phyloP scores from a whole-genome alignment of 768 basidiomycete species.

The Udeniomyces megalosporus region DNA sequence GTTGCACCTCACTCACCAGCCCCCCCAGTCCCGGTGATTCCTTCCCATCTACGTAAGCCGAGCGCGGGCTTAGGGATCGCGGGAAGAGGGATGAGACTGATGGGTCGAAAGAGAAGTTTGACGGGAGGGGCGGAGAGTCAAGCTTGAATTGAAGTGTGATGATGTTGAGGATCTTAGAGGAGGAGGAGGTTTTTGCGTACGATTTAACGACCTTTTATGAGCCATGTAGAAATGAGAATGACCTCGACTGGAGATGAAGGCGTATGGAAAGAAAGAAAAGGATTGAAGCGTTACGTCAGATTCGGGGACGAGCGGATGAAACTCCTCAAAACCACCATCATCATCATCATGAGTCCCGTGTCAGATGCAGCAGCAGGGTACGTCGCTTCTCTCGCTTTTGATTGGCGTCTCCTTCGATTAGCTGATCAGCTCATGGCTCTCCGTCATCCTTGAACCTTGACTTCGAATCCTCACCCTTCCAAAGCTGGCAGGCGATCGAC shows the following conservation, averaged over 20 bases:
- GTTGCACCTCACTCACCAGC: background rate
- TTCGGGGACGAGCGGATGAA: too few species aligned
- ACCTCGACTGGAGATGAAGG: background rate
- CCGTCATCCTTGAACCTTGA: background rate
- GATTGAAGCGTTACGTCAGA: too few species aligned
- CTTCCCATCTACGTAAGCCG: background rate
- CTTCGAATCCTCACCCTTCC: too few species aligned
- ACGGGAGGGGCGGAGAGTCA: background rate
- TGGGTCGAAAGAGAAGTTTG: background rate
- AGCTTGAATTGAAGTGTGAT: background rate
- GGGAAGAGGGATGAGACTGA: background rate
- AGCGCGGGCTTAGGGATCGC: background rate
- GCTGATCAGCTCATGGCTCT: background rate
- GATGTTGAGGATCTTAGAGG: background rate
- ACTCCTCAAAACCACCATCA: too few species aligned
- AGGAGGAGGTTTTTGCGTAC: background rate
- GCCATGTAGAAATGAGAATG: background rate
- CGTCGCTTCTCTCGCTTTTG: background rate
- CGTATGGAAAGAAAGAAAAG: background rate
- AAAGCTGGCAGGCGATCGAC: conserved; percentile 15
- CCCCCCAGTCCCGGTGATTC: conserved; percentile 5
- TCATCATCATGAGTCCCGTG: background rate
- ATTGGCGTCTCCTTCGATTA: background rate
- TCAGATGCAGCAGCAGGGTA: background rate
- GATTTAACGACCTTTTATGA: too few species aligned